Conservation (phyloP, 2,329 filamentous ascomycete species). For the Colletotrichum ledebouriae region DNA sequence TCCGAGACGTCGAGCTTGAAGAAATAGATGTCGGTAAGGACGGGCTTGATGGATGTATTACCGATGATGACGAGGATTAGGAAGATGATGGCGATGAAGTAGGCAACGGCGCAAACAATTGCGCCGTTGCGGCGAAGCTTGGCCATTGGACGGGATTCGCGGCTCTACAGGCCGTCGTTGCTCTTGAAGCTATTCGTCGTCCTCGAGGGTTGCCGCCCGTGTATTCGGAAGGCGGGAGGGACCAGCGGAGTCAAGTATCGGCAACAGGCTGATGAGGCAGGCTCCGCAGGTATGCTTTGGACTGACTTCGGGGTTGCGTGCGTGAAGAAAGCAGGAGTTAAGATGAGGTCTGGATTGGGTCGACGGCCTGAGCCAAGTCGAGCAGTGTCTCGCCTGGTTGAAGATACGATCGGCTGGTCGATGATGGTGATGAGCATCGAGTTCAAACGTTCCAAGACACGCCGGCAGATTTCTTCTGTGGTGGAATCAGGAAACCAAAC, state of each 20-base stretch:
- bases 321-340: not conserved
- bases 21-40: slow-evolving; percentile 82
- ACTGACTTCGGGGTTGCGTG: not conserved
- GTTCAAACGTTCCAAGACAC: slow-evolving; percentile 15
- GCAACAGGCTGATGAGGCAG: slow-evolving; percentile 11
- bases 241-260: too few species aligned
- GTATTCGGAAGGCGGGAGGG: not conserved
- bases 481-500: slow-evolving; percentile 9
- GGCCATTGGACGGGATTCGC: slow-evolving; percentile 49
- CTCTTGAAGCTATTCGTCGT: not conserved
- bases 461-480: not conserved
- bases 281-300: not conserved
- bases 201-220: not conserved
- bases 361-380: slow-evolving; percentile 2
- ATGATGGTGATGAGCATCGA: slow-evolving; percentile 1
- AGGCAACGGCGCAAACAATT: slow-evolving; percentile 75
- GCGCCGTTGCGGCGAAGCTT: slow-evolving; percentile 72
- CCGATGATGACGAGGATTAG: slow-evolving; percentile 84
- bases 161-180: too few species aligned
- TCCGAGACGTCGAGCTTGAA: slow-evolving; percentile 86
- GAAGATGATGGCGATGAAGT: slow-evolving; percentile 82
- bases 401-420: slow-evolving; percentile 5
- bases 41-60: slow-evolving; percentile 73
- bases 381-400: slow-evolving; percentile 15
- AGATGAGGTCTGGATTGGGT: not conserved